Base-by-base conservation (phyloP, 805 yeast species). In the Saccharomycopsis vini region DNA sequence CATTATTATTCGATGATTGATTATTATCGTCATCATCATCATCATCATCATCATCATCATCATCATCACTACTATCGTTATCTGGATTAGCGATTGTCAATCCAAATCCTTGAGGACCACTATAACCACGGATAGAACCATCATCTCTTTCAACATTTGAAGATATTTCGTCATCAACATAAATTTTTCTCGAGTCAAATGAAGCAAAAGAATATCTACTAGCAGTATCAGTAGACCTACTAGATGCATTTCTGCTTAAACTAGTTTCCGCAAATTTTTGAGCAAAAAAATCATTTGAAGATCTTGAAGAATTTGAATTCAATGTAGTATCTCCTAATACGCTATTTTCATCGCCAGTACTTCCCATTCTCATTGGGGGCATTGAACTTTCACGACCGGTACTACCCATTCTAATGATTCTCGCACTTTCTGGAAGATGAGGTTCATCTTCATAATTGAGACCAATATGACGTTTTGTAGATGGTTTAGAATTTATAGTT, bases 71-170 rank as follows among this genome's bases (percentile, higher is more conserved):
- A 36, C 40, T 29, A 16, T 44, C 47, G n/a, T 44, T 28, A 23
- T 47, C 51, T 6, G 51, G 51, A 29, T 47, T 47, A 10, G 51
- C 51, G 21, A 47, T 42, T 4, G 44, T 45, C 22, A 47, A 44
- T 9, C 51, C 51, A 29, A 42, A 42, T 9, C 39, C 5, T 2
- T 34, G 13, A 19, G 36, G 46, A 13, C 26, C 45, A 12, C 13
- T 20, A 26, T 44, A 45, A 18, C 10, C 19, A 24, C 42, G 46
- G 12, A 47, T 36, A 24, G 49, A 44, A 12, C 51, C 51, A 31
- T 47, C 48, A 24, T 47, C 51, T 9, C 43, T 21, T n/a, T 33
- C 48, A 6, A 39, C 28, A 13, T 35, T 29, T 5, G 40, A 39
- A 9, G 45, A 26, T 5, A 41, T 42, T 39, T 47, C 51, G 5